Base-by-base conservation (phyloP, 805 yeast species). In the Schizosaccharomyces lindneri region DNA sequence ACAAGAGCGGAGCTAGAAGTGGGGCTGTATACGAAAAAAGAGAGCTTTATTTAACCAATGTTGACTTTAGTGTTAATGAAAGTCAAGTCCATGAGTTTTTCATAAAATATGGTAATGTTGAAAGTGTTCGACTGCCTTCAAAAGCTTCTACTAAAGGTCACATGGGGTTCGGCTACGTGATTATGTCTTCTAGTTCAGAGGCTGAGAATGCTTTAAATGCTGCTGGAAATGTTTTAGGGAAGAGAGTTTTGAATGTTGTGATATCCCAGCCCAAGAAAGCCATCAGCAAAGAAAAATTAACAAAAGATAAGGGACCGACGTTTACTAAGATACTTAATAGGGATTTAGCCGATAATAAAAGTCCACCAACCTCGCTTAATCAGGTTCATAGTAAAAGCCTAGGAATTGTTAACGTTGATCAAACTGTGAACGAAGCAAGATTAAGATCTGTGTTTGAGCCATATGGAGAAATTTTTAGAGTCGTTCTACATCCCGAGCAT, bases 141-240 rank as follows among this genome's bases (percentile, higher is more conserved):
- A 68, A 67, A 36, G 68, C 69, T 6, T 46, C 27, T 13, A 65
- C 62, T 48, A 60, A 62, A 3, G 63, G 70, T 41, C 67, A 72
- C 6, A 64, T 67, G 17, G 89, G 90, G 0, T 82, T 76, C 68
- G 95, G 83, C 0, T 84, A 85, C 67, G 71, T 85, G 0, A 73
- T 79, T 0, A 84, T 80, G 65, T 63, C 67, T 1, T 69, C 70
- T 0, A 67, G 70, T 7, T 75, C 73, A 0, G 76, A 74, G 2
- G 85, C 87, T 0, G 66, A 70, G 0, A 67, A 68, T 3, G 81
- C 87, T 0, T 27, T 57, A 9, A 19, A 5, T 31, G 60, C 43
- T 17, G 29, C 43, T 15, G 48, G 60, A 36, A 31, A 57, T 17
- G n/a, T n/a, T 5, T 13, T 41, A 9, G 60, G 60, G 11, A 19